Evolutionary conservation across 2,329 filamentous ascomycete genomes (phyloP), one percentile per base, ranked within the genome.

Genomic region (Hypoxylon rubiginosum): DNA sequence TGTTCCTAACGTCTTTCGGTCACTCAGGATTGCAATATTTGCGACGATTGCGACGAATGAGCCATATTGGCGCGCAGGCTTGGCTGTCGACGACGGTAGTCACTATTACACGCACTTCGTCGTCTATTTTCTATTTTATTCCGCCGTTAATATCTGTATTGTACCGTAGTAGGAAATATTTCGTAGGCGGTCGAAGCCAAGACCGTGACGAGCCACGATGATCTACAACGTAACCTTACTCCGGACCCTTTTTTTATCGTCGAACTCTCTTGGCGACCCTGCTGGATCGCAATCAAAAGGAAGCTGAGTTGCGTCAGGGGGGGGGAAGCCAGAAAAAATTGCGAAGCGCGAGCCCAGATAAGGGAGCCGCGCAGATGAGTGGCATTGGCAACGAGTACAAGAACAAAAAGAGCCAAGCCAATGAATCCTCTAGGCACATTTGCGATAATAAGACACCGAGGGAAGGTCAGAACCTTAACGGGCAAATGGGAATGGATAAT

Each of bases 21-120:
- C 55, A 50, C n/a, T 52, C 43, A 66, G 63, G 58, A 69, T 62
- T 58, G 60, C 53, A 28, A 53, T 48, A 57, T 67, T 57, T 51
- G 26, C 61, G 64, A 66, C 48, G 65, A 64, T 57, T 51, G 26
- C 61, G 64, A 66, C 48, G 65, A 64, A 66, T 63, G 57, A 59
- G 49, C 43, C 36, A 45, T 56, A 19, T 55, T 46, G 48, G 58
- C 58, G 45, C 48, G 41, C 54, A 62, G 62, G 54, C 64, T 64
- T 62, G 64, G 64, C 66, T 59, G 28, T 60, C 24, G 24, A 24
- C 39, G 21, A 24, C 21, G 21, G 21, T 24, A 24, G 21, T 24
- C 21, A 24, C 21, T 4, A 24, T 34, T 26, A 17, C 45, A 41
- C 24, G 30, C 39, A 43, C 50, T 55, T 66, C 51, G 55, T 58